Evolutionary conservation across 2,329 filamentous ascomycete species (phyloP).

Genomic region (Simplicillium sp.): DNA sequence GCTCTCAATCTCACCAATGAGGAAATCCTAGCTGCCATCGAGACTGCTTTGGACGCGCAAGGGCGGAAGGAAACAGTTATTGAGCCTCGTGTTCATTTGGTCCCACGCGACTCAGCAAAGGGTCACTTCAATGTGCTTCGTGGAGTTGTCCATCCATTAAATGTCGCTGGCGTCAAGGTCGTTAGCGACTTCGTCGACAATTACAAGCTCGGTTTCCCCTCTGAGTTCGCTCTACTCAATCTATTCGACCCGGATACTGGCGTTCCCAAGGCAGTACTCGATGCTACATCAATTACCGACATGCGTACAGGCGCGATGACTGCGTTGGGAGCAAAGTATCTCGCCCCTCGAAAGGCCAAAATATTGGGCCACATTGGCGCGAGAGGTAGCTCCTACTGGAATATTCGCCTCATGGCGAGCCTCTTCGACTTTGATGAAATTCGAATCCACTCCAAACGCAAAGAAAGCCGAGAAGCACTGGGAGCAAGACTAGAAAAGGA

Average conservation of each 20-base stretch:
- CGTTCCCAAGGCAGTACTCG: constrained; percentile 3
- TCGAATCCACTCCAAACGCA: constrained; percentile 5
- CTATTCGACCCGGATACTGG: constrained; percentile 6
- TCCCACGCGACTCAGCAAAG: background rate
- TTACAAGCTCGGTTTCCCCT: background rate
- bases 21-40: background rate
- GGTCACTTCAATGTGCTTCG: background rate
- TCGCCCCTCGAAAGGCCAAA: constrained; percentile 5
- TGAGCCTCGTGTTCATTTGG: background rate
- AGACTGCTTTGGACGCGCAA: background rate
- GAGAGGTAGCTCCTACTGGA: constrained; percentile 5
- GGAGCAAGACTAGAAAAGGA: constrained; percentile 4
- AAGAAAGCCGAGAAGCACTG: constrained; percentile 4
- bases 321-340: constrained; percentile 4
- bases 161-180: background rate
- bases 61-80: background rate
- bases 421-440: constrained; percentile 6
- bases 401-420: constrained; percentile 5
- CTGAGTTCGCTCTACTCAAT: constrained; percentile 5
- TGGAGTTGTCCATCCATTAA: constrained; percentile 1
- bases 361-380: constrained; percentile 6
- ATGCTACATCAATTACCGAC: constrained; percentile 6
- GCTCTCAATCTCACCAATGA: background rate
- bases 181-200: background rate
- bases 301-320: constrained; percentile 6